Evolutionary conservation across 1,284 basidiomycete species (phyloP), one percentile per base, ranked within the genome.

Genomic region (Apiotrichum montevideense): DNA sequence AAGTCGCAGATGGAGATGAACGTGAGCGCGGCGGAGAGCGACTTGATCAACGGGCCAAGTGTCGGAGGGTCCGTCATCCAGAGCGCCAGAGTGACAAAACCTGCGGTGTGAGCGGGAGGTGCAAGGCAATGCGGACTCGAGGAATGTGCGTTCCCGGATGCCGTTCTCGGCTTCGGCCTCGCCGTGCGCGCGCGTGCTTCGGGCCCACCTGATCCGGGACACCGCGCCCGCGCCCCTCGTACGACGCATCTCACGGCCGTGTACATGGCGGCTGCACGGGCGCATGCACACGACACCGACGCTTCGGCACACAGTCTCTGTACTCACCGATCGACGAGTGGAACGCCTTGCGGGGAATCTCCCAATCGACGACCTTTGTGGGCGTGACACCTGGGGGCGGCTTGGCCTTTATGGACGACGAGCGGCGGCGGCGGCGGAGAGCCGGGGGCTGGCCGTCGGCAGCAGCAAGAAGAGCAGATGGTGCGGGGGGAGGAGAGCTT

Each of bases 341-440:
- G 47, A 98, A 77, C 13, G 85, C 77, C 77, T 98, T 98, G 66
- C 94, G 81, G 2, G 95, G 94, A 52, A 98, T 87, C 79, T 98
- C 93, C 75, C 75, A 77, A 59, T 77, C 75, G n/a, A 75, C 73
- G 35, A 56, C 73, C 59, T 73, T 75, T 7, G 59, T 65, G 11
- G 73, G 72, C 11, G 58, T 67, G n/a, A 70, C 71, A 14, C 72
- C 73, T 0, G 72, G 72, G 46, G 67, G 69, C 8, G 65, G 65
- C 56, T 75, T 74, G 35, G 65, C 56, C 53, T 71, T 70, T 44
- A 74, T 64, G 49, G 64, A 66, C 54, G 65, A 68, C 15, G 63
- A 63, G 46, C 71, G 52, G 40, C 72, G 58, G 53, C 66, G 67
- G 42, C 73, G 57, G 21, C 62, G 65, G 34, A 67, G 49, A 8